phyloP scores from a whole-genome alignment of 139 green algal genomes.

The Tetradesmus obliquus region DNA sequence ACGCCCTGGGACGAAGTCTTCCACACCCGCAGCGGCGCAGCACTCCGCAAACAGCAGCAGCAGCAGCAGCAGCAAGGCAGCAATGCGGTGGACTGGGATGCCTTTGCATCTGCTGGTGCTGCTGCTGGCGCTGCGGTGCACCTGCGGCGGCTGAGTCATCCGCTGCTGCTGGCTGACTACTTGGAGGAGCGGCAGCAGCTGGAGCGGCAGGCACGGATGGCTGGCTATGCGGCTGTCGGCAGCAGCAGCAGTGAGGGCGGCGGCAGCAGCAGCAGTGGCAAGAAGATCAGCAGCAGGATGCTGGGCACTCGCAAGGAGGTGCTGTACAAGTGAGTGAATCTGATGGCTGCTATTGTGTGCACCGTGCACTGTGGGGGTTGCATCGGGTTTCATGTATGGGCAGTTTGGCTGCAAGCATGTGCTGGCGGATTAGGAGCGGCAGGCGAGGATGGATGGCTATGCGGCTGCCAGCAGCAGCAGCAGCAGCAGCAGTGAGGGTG shows the following conservation, averaged over 20 bases:
- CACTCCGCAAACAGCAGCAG: conserved; percentile 2
- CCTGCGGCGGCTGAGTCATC: conserved; percentile 72
- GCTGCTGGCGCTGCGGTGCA: conserved; percentile 56
- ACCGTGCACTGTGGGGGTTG: not conserved
- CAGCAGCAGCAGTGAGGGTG: not conserved
- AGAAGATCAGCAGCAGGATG: not conserved
- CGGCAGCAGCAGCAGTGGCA: conserved; percentile 19
- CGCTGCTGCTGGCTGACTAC: conserved; percentile 79
- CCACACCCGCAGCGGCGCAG: conserved; percentile 24
- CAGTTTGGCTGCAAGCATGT: conserved; percentile 34
- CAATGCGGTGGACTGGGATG: conserved; percentile 12
- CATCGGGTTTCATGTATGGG: no score
- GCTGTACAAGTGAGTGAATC: not conserved
- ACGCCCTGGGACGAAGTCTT: conserved; percentile 63
- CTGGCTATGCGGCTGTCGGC: not conserved
- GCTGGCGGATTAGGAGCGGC: conserved; percentile 66
- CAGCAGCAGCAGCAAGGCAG: conserved; percentile 39
- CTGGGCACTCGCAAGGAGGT: conserved; percentile 11
- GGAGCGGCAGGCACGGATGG: conserved; percentile 43
- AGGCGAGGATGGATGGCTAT: conserved; percentile 4
- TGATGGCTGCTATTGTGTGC: no score
- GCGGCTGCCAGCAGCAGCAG: not conserved
- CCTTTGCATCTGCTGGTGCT: conserved; percentile 6
- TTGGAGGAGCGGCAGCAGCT: conserved; percentile 56
- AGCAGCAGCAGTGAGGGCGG: conserved; percentile 8